Conservation (phyloP, 345 rosid species). For the Dovyalis caffra region DNA sequence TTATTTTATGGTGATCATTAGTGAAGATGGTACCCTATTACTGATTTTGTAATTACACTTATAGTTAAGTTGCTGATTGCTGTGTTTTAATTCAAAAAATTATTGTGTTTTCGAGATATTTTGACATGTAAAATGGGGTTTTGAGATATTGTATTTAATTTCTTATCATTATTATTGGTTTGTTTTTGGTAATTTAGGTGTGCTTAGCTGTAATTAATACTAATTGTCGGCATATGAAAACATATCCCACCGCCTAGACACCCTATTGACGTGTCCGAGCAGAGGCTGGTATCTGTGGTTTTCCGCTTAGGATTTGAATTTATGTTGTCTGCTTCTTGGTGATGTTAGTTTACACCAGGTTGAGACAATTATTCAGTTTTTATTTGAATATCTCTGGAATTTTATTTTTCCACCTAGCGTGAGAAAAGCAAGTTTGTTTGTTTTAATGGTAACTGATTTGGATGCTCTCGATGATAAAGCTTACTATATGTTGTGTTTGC, state of each 20-base stretch:
- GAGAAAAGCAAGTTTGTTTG: neutral
- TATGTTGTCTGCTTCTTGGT: neutral
- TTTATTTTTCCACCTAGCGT: neutral
- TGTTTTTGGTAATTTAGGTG: neutral
- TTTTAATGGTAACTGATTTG: neutral
- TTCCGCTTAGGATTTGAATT: neutral
- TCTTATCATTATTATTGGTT: neutral
- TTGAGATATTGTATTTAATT: neutral
- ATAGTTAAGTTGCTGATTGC: neutral
- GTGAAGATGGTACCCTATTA: neutral
- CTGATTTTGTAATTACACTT: neutral
- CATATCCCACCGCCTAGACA: neutral
- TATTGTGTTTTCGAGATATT: neutral
- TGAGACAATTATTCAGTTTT: neutral
- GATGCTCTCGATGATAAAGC: neutral
- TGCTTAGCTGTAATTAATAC: neutral
- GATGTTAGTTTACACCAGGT: neutral
- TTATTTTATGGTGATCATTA: neutral
- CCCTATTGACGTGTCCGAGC: neutral
- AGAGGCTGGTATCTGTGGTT: neutral
- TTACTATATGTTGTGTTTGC: neutral
- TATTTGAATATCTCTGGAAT: neutral
- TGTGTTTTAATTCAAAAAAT: neutral
- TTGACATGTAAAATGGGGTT: neutral
- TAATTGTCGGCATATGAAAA: neutral